Base-by-base conservation (phyloP, 2,329 filamentous ascomycete species). In the Fusarium metavorans region DNA sequence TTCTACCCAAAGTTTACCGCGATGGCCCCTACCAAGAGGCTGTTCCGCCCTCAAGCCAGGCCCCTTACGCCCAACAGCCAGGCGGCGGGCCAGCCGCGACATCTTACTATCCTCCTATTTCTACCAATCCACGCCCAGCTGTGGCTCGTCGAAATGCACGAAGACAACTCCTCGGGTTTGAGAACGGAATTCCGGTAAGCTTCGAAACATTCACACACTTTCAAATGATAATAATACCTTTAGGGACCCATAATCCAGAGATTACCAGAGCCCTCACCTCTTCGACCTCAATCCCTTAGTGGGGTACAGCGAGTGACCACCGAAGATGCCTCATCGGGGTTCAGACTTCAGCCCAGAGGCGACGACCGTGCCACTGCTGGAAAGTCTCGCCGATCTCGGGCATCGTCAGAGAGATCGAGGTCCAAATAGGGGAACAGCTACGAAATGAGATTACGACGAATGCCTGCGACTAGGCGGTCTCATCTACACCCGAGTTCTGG, bases 331-430 rank as follows among this genome's bases (percentile, higher is more conserved):
- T 58, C 48, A 45, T 45, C 58, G 34, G 50, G 45, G 25, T 70
- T 70, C 37, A 45, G 56, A 27, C 72, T 69, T 39, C 52, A 64
- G 9, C 48, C 67, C 2, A 50, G 57, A 57, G 34, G n/a, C 14
- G 63, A 67, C 5, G 35, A 45, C 23, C 48, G 67, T 8, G 18
- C 25, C 27, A 23, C 25, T 7, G 14, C 58, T 11, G 45, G 68
- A 43, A 48, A 45, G 2, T 41, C 59, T 37, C 25, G 45, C 16
- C 39, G 57, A 11, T 48, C 63, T n/a, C 58, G 70, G n/a, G 41
- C 54, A 8, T 57, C 69, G 20, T 39, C 69, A 18, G 45, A 25
- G 18, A 66, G 62, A 25, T 37, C 56, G 27, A 67, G 50, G 8
- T 68, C 60, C 43, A 63, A 37, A 16, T 57, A 67, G 34, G 23